Base-by-base conservation (phyloP, 2,329 filamentous ascomycete genomes). In the Aspergillus fructus region DNA sequence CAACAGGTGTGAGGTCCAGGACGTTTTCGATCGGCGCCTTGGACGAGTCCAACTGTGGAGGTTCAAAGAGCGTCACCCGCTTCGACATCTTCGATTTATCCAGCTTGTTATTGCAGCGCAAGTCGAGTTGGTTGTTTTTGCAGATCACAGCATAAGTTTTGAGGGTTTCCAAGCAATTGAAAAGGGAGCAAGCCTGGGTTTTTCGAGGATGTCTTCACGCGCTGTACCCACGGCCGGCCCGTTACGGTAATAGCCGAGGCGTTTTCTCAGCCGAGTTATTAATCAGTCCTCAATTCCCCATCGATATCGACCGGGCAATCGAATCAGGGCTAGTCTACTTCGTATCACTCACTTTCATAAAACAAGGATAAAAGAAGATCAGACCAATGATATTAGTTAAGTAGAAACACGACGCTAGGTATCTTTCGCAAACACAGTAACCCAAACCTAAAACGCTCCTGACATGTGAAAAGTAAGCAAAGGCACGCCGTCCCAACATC, bases 21-120 rank as follows among this genome's bases (percentile, higher is more conserved):
- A 90, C 88, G 75, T 96, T 93, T 78, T 97, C 93, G 61, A 97
- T 96, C 13, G 86, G 82, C 24, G 91, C 87, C 74, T 90, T 90
- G 69, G 83, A 82, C 46, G 85, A 78, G 70, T 96, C 87, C 33
- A 86, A 75, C 51, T 89, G 86, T 62, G 90, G 91, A 50, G 91
- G 88, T 68, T 86, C 84, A 63, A 96, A 85, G 54, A 96, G 82
- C 0, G 89, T 91, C 30, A 78, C 65, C 47, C 71, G 71, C 53
- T 70, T 70, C 23, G 64, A 55, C 71, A 74, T 73, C 15, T 42
- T 63, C 55, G 21, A 43, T 43, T 53, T 13, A 43, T 33, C 21
- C 21, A 24, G n/a, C 21, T 7, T 15, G 6, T 8, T 37, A 23
- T 12, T 46, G 15, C 13, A 24, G 40, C 6, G 41, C 41, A 46